phyloP scores from a whole-genome alignment of 345 rosid genomes.

The Brassica nigra region DNA sequence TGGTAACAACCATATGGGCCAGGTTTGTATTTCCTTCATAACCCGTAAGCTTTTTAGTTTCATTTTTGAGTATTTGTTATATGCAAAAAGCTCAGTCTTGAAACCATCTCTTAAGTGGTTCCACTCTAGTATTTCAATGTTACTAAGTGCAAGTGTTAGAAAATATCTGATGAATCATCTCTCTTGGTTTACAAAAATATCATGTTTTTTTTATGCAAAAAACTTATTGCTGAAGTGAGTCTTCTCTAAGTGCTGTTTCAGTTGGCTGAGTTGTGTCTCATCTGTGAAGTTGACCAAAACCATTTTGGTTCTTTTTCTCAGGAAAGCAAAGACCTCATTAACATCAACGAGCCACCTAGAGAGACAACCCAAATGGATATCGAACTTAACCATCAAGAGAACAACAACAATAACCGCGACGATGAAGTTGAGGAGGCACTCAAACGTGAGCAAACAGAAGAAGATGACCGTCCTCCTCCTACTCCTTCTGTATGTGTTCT shows the following conservation, averaged over 20 bases:
- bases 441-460: conserved; percentile 34
- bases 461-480: conserved; percentile 51
- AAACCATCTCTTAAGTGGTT: conserved; percentile 15
- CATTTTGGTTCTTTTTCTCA: neutral
- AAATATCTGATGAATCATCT: conserved; percentile 1
- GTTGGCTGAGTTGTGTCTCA: neutral
- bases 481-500: conserved; percentile 43
- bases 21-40: conserved; percentile 46
- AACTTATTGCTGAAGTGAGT: neutral
- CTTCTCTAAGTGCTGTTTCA: conserved; percentile 18
- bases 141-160: neutral
- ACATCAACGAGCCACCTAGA: conserved; percentile 43
- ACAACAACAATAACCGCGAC: conserved; percentile 3
- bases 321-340: conserved; percentile 33
- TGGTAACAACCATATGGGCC: conserved; percentile 37
- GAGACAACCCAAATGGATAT: conserved; percentile 32
- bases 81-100: conserved; percentile 9
- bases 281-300: neutral
- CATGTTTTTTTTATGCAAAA: too few species aligned
- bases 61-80: conserved; percentile 5
- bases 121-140: neutral
- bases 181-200: neutral
- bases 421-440: conserved; percentile 23
- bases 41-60: conserved; percentile 3
- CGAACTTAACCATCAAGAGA: conserved; percentile 27